phyloP scores from a whole-genome alignment of 1,284 basidiomycete genomes.

The Ceratobasidium sp. region DNA sequence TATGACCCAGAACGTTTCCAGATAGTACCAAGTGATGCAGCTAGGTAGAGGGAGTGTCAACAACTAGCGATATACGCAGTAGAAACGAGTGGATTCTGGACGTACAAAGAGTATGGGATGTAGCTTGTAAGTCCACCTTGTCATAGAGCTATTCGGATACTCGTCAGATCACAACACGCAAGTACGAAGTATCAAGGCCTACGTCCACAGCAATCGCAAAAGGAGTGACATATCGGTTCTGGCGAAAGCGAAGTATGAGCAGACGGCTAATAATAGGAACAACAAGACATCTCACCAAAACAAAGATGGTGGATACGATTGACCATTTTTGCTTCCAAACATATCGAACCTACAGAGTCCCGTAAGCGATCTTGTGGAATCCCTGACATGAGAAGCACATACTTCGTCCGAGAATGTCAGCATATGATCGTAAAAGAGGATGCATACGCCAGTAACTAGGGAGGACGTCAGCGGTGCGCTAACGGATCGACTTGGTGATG shows the following conservation, averaged over 20 bases:
- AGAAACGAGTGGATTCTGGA: not conserved
- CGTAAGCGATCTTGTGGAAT: too few species aligned
- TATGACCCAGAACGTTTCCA: constrained; percentile 22
- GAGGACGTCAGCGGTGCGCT: too few species aligned
- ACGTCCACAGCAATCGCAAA: constrained; percentile 12
- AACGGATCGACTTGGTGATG: not conserved
- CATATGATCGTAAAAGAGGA: constrained; percentile 37
- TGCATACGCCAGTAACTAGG: constrained; percentile 34
- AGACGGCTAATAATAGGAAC: not conserved
- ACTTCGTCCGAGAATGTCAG: constrained; percentile 41
- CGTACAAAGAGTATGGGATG: constrained; percentile 22
- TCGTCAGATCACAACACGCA: not conserved
- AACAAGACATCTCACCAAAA: constrained; percentile 6
- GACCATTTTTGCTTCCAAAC: constrained; percentile 38
- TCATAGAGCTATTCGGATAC: constrained; percentile 18
- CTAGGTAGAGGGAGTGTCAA: not conserved
- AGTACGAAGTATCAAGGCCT: not conserved
- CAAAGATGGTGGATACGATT: constrained; percentile 37
- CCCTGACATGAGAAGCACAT: not conserved
- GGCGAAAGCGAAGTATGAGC: not conserved
- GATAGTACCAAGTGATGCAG: constrained; percentile 34
- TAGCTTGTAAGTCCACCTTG: constrained; percentile 34
- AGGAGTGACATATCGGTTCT: constrained; percentile 27
- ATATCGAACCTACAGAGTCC: constrained; percentile 21
- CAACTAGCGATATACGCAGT: not conserved